Conservation (phyloP, 75 land plant species). For the Picea sitchensis region DNA sequence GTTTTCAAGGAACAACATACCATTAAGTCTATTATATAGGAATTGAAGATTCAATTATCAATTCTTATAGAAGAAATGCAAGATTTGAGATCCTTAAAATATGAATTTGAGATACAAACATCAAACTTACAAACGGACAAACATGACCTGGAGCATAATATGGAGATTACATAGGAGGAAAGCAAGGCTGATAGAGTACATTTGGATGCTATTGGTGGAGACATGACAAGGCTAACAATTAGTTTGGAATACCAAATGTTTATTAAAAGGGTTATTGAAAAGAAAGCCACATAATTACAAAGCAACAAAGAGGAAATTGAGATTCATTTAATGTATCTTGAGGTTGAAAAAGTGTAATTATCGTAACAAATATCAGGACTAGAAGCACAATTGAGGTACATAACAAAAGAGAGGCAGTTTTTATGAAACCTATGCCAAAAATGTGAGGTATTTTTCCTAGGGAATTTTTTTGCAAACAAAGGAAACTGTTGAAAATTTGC, state of each 20-base stretch:
- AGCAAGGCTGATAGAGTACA: slow-evolving; percentile 15
- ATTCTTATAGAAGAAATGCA: slow-evolving; percentile 26
- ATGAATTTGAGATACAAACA: slow-evolving; percentile 16
- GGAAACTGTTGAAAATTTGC: no score
- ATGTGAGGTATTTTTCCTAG: no score
- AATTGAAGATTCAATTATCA: slow-evolving; percentile 19
- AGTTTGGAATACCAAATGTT: slow-evolving; percentile 29
- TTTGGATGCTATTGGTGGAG: slow-evolving; percentile 31
- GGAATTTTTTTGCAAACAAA: no score
- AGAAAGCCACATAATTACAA: slow-evolving; percentile 44
- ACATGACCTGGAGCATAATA: slow-evolving; percentile 25
- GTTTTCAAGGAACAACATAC: slow-evolving; percentile 22
- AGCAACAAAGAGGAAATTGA: slow-evolving; percentile 40
- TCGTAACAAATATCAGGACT: slow-evolving; percentile 51
- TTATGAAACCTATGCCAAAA: not conserved
- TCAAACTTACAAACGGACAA: slow-evolving; percentile 28
- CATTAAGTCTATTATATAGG: slow-evolving; percentile 25
- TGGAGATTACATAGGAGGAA: slow-evolving; percentile 27
- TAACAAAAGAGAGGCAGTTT: slow-evolving; percentile 49
- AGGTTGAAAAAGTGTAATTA: slow-evolving; percentile 54
- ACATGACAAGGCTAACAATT: slow-evolving; percentile 21
- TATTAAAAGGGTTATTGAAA: slow-evolving; percentile 49
- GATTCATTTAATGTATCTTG: slow-evolving; percentile 42
- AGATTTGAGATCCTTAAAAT: slow-evolving; percentile 6
- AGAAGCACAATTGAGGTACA: slow-evolving; percentile 58